Evolutionary conservation across 2,329 filamentous ascomycete species (phyloP), one percentile per base, ranked within the genome.

Genomic region (Basipetospora chlamydospora): DNA sequence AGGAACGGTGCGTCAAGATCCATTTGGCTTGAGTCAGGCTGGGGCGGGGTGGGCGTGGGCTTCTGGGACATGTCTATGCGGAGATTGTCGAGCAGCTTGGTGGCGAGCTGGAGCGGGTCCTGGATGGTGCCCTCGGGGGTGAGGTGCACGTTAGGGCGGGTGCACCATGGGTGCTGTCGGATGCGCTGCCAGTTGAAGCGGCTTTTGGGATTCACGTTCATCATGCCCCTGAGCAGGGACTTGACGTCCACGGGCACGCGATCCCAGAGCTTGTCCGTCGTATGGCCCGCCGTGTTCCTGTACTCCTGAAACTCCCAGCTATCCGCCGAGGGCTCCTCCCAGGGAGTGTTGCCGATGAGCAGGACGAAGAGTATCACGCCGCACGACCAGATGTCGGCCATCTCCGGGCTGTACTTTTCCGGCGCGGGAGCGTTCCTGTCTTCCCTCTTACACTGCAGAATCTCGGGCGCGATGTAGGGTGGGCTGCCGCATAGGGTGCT

Each of bases 281-380:
- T 88, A 44, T 77, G 75, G n/a, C 86, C 84, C 36, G 79, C 77
- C 2, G 76, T 84, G 40, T 74, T 72, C 28, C 82, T 65, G 53
- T 93, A 98, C 56, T 95, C 86, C 47, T 81, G 73, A 47, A 82
- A 98, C 58, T 98, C 90, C 64, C 83, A 93, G 53, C 85, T 95
- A 39, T 75, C 69, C 25, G 71, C 62, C 3, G 86, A 88, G 0
- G 90, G 90, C 52, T 90, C 83, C 50, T 96, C 90, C 90, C 90
- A 98, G 0, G 90, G 90, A 2, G 90, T 98, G 53, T 98, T 98
- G 8, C 90, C 90, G 1, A 93, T 86, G 3, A 98, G 64, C 4
- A 98, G 64, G 25, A 96, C 90, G 51, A 98, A 98, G 4, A 98
- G 66, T n/a, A 98, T 92, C 37, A 98, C 86, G 23, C 90, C 90